These are phyloP conservation scores for Sequoiadendron giganteum DNA, from an alignment of 75 land plant species.

Conservation along the genomic window DNA sequence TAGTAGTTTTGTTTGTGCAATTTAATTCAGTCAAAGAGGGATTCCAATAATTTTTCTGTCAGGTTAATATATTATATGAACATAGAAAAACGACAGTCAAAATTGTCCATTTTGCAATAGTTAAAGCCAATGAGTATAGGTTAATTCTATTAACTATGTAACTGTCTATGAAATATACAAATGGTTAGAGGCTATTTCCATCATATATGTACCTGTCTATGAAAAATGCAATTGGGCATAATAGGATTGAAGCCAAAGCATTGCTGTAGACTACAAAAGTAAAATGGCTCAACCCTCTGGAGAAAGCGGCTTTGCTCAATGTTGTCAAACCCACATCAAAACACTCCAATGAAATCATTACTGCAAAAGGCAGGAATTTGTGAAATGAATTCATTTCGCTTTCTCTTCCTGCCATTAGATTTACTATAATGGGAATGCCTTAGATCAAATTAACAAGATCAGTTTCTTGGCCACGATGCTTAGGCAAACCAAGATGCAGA, in stretches of 20 bases:
- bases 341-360: constrained; percentile 27
- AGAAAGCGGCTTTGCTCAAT: constrained; percentile 45
- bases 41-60: neutral
- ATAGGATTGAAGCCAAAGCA: constrained; percentile 38
- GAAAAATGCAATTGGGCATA: constrained; percentile 44
- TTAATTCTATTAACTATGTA: neutral
- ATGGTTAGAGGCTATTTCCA: constrained; percentile 7
- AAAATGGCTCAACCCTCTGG: constrained; percentile 30
- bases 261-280: constrained; percentile 47
- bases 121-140: neutral
- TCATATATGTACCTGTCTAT: constrained; percentile 30
- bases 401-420: neutral
- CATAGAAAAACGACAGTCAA: neutral
- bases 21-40: neutral
- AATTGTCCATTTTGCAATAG: neutral
- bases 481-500: neutral
- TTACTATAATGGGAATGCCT: neutral
- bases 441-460: neutral
- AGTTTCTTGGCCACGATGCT: neutral
- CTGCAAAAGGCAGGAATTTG: constrained; percentile 14
- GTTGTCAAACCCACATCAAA: constrained; percentile 26
- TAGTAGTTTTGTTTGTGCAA: neutral
- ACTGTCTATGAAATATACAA: constrained; percentile 41
- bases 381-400: neutral
- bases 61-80: neutral